Conservation (phyloP, 805 yeast species). For the Saccharomycopsis sp. region DNA sequence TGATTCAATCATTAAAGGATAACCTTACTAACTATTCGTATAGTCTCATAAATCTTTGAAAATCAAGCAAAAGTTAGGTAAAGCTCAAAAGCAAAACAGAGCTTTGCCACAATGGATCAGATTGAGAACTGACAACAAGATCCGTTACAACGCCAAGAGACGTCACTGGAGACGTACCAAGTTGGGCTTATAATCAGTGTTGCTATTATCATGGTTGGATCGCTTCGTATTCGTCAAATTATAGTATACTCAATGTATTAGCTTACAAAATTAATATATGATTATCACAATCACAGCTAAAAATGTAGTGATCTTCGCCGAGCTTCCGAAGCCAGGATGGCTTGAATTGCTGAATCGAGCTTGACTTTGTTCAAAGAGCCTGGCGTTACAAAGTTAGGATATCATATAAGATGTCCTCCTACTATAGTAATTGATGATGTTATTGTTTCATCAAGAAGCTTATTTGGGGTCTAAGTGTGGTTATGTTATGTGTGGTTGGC, state of each 20-base stretch:
- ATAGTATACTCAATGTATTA: background rate
- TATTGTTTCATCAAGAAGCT: no score
- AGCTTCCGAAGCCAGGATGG: no score
- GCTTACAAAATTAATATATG: background rate
- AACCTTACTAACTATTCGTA: conserved; percentile 17
- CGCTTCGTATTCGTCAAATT: conserved; percentile 19
- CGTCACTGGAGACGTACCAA: conserved; percentile 99
- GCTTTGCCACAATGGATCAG: conserved; percentile 99
- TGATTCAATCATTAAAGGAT: no score
- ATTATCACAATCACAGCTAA: background rate
- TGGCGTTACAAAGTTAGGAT: no score
- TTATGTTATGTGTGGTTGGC: no score
- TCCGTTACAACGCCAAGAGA: conserved; percentile 99
- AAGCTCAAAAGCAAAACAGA: conserved; percentile 98
- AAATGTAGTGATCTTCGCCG: no score
- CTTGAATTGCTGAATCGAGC: no score
- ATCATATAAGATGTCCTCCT: no score
- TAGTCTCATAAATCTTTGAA: conserved; percentile 93
- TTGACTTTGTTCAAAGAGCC: no score
- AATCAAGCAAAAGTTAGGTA: conserved; percentile 97
- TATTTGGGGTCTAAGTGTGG: no score
- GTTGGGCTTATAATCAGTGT: conserved; percentile 74
- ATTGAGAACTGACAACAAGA: conserved; percentile 94
- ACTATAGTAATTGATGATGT: no score
- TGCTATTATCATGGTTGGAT: conserved; percentile 1